Evolutionary conservation across 306 rosid species (phyloP).

Genomic region (Mimosa pudica): DNA sequence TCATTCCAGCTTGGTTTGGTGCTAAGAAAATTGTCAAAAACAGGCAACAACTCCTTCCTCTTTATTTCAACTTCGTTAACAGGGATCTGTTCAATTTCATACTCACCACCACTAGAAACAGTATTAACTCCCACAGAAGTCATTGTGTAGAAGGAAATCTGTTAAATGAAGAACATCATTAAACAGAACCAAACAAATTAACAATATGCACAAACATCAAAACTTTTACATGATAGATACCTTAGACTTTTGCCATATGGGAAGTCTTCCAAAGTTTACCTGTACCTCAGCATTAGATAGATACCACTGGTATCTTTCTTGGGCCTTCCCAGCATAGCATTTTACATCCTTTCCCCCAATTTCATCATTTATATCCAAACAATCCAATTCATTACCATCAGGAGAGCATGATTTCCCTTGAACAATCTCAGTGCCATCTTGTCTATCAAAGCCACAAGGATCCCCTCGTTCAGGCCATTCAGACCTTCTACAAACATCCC

Average conservation of each 20-base stretch:
- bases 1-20: constrained; percentile 69
- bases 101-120: constrained; percentile 70
- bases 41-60: constrained; percentile 77
- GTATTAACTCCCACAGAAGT: constrained; percentile 44
- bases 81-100: constrained; percentile 73
- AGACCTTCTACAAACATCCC: constrained; percentile 91
- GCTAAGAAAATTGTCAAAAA: constrained; percentile 74
- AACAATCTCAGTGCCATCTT: constrained; percentile 45
- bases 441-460: constrained; percentile 46
- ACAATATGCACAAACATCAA: constrained; percentile 22
- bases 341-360: constrained; percentile 39
- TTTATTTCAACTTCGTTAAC: constrained; percentile 72
- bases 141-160: constrained; percentile 69
- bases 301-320: constrained; percentile 65
- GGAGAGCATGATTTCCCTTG: constrained; percentile 51
- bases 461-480: constrained; percentile 87
- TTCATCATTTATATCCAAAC: constrained; percentile 38
- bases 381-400: constrained; percentile 45
- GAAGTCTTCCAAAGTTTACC: constrained; percentile 64
- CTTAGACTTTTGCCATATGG: constrained; percentile 84
- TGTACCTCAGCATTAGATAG: constrained; percentile 92
- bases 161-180: constrained; percentile 29
- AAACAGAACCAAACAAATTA: constrained; percentile 15
- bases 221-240: constrained; percentile 45
- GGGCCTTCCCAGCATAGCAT: constrained; percentile 43